These are phyloP conservation scores for Auriscalpium microsporum DNA, from an alignment of 768 basidiomycete species.

Conservation along the genomic window DNA sequence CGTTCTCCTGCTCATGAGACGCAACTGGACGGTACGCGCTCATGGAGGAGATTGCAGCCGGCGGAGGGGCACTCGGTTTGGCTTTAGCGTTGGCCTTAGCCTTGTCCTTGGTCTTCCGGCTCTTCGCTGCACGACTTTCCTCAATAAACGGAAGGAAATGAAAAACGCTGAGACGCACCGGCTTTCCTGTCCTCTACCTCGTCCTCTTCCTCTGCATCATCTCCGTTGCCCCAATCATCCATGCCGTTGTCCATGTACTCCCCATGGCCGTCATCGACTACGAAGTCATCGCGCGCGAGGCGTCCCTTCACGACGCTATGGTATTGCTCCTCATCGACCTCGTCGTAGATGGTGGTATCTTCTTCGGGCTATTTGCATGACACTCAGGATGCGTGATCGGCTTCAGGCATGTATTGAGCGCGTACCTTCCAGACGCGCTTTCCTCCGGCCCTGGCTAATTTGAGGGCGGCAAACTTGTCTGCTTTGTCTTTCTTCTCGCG, in stretches of 20 bases:
- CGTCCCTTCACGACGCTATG: conserved; percentile 74
- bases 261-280: conserved; percentile 84
- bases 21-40: conserved; percentile 73
- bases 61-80: conserved; percentile 41
- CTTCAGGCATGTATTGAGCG: neutral
- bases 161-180: neutral
- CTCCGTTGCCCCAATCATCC: conserved; percentile 79
- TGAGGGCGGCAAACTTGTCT: conserved; percentile 49
- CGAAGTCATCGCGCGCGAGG: conserved; percentile 85
- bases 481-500: conserved; percentile 21
- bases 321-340: conserved; percentile 87
- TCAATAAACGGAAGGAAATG: conserved; percentile 1
- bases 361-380: conserved; percentile 26
- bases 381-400: no score
- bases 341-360: conserved; percentile 74
- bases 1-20: conserved; percentile 73
- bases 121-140: conserved; percentile 19
- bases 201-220: conserved; percentile 33
- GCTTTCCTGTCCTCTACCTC: conserved; percentile 32
- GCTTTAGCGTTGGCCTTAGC: conserved; percentile 37
- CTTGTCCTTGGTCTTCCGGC: conserved; percentile 33
- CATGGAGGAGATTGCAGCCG: conserved; percentile 46
- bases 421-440: conserved; percentile 50
- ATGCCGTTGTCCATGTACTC: conserved; percentile 96
- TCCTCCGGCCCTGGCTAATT: conserved; percentile 41